Evolutionary conservation across 495 filamentous ascomycete genomes (phyloP).

Genomic region (Aspergillus cristatus): DNA sequence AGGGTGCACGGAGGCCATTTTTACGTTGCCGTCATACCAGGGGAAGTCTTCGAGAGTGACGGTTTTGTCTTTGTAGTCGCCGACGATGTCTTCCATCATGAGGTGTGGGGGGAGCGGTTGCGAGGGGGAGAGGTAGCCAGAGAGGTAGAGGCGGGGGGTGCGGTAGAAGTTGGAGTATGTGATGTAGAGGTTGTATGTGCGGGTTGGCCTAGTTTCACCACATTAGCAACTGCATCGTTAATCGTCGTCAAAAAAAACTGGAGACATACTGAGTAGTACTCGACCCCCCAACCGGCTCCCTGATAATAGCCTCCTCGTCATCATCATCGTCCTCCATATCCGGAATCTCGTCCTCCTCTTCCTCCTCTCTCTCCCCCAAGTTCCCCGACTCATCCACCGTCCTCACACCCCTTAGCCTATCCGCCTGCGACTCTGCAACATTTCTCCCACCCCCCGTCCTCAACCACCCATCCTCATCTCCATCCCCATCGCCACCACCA

Average conservation of each 20-base stretch:
- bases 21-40: conserved; percentile 70
- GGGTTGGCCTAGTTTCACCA: conserved; percentile 51
- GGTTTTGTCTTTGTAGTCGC: conserved; percentile 99
- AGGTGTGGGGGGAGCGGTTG: conserved; percentile 76
- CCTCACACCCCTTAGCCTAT: conserved; percentile 67
- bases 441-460: conserved; percentile 60
- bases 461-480: conserved; percentile 84
- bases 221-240: conserved; percentile 5
- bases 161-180: conserved; percentile 95
- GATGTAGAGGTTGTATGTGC: conserved; percentile 97
- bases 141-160: conserved; percentile 90
- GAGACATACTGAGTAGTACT: conserved; percentile 58
- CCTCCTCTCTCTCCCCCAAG: conserved; percentile 56
- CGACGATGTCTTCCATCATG: conserved; percentile 99
- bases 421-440: conserved; percentile 53
- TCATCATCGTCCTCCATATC: conserved; percentile 98
- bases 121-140: conserved; percentile 73
- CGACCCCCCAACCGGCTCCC: conserved; percentile 52
- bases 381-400: conserved; percentile 81
- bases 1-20: conserved; percentile 95
- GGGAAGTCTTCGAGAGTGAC: conserved; percentile 98
- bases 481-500: conserved; percentile 40
- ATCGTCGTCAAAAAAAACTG: too few species aligned
- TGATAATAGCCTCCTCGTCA: conserved; percentile 94
- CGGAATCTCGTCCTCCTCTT: conserved; percentile 80